Percentiles rank a stretch among this genome's conserved stretches.
Evolutionary conservation across 441 rosid species (phyloP).

Genomic region (Populus hybrid): DNA sequence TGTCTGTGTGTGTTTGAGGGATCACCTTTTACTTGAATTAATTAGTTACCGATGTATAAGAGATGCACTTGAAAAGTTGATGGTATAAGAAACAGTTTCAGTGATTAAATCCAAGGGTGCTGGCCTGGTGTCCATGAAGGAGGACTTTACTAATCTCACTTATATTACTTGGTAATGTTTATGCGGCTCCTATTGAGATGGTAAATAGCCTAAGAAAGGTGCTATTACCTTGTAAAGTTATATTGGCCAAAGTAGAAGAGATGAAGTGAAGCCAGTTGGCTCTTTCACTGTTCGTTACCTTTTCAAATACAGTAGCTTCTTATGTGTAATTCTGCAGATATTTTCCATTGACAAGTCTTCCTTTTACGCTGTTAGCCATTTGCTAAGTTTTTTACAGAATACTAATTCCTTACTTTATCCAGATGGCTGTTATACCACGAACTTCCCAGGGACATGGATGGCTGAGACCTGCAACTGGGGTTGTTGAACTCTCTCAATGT

Average conservation of each 20-base stretch:
- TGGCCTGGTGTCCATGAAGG: neutral
- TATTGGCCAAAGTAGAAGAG: neutral
- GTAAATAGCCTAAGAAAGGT: neutral
- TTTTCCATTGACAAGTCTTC: neutral
- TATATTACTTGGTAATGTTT: neutral
- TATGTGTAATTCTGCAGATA: neutral
- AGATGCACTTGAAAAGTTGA: neutral
- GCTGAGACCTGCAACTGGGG: constrained; percentile 96
- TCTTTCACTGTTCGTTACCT: neutral
- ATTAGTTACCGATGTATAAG: neutral
- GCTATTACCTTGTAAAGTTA: neutral
- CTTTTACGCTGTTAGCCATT: neutral
- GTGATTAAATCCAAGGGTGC: neutral
- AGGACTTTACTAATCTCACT: neutral
- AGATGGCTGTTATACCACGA: constrained; percentile 96
- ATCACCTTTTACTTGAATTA: neutral
- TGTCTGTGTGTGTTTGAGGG: neutral
- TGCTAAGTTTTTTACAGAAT: neutral
- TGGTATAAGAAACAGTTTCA: neutral
- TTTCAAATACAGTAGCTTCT: neutral
- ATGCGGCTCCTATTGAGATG: neutral
- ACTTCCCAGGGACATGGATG: constrained; percentile 94
- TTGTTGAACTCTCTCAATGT: constrained; percentile 92
- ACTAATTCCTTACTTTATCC: constrained; percentile 19
- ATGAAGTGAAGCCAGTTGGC: neutral